Percentiles rank a stretch among this genome's conserved stretches.
Conservation (phyloP, 805 yeast species). For the Cyberlindnera mrakii region DNA sequence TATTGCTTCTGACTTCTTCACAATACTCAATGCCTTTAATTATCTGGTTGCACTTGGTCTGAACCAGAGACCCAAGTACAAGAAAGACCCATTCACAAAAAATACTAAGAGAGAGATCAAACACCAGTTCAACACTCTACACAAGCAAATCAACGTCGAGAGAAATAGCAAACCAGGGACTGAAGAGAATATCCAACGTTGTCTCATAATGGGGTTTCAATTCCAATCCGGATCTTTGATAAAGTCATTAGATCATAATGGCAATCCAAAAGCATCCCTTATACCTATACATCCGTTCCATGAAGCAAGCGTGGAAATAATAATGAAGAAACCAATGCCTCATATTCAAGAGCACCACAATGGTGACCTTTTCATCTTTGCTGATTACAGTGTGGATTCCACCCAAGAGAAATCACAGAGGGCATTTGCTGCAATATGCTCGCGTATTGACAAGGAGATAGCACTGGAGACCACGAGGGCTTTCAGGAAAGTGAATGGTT, state of each 20-base stretch:
- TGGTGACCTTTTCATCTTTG: constrained; percentile 3
- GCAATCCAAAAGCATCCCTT: background rate
- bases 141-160: background rate
- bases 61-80: too few species aligned
- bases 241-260: background rate
- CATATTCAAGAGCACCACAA: background rate
- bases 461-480: background rate
- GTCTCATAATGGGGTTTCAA: constrained; percentile 1
- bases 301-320: background rate
- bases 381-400: background rate
- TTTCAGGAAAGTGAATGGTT: background rate
- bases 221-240: background rate
- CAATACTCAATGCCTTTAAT: constrained; percentile 6
- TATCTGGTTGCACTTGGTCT: background rate
- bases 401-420: background rate
- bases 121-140: background rate
- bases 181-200: background rate
- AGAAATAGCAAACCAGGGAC: background rate
- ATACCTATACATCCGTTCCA: background rate
- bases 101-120: constrained; percentile 23
- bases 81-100: constrained; percentile 4
- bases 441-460: background rate
- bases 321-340: background rate
- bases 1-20: constrained; percentile 6
- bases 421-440: background rate